A percentile compares a stretch with the other conserved stretches of the same genome.
phyloP scores from a whole-genome alignment of 129 eudicot genomes.

The Calendula officinalis region DNA sequence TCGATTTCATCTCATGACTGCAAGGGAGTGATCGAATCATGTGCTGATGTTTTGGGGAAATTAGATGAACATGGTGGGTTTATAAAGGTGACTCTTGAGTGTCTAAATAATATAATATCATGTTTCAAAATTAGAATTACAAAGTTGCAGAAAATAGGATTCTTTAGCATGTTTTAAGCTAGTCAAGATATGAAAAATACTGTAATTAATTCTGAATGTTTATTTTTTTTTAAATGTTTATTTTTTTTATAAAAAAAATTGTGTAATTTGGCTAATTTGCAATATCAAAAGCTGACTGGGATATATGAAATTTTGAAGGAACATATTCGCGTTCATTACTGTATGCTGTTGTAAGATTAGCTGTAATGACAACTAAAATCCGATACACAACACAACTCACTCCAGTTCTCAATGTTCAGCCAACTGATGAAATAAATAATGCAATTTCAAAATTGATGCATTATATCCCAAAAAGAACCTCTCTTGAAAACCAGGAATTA shows the following conservation, averaged over 20 bases:
- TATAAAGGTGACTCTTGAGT: conserved; percentile 12
- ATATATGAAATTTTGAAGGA: conserved; percentile 41
- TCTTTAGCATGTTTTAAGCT: conserved; percentile 6
- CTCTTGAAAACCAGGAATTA: conserved; percentile 33
- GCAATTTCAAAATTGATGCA: conserved; percentile 35
- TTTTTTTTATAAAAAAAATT: not conserved
- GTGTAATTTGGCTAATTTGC: conserved; percentile 11
- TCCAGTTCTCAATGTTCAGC: conserved; percentile 34
- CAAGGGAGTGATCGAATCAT: conserved; percentile 38
- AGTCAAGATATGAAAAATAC: not conserved
- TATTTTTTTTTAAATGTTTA: not conserved
- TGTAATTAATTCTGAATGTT: not conserved
- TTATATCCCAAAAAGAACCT: conserved; percentile 38
- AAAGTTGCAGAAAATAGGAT: not conserved
- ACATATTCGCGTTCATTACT: conserved; percentile 41
- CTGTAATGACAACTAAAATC: conserved; percentile 39
- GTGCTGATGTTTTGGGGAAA: conserved; percentile 49
- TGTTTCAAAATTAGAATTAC: not conserved
- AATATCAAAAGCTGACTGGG: conserved; percentile 15
- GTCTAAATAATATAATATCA: not conserved
- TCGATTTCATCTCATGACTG: conserved; percentile 38
- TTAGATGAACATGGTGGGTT: conserved; percentile 41
- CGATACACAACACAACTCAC: conserved; percentile 18
- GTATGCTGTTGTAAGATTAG: conserved; percentile 45
- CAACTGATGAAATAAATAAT: conserved; percentile 26